phyloP scores from a whole-genome alignment of 257 asterid genomes.

The Paulownia fortunei region DNA sequence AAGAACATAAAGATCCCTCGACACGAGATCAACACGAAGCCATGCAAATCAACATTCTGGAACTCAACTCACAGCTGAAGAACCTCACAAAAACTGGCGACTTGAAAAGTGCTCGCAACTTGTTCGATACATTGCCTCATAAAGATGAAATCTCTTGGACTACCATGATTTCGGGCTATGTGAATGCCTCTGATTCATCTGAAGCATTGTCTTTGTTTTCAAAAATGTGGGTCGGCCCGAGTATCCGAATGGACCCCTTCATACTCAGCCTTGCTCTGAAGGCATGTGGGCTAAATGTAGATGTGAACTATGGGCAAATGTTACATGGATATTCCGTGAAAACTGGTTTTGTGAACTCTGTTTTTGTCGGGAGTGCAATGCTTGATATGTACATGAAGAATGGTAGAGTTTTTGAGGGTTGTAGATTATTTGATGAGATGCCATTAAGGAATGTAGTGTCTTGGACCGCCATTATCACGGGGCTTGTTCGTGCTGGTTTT shows the following conservation, averaged over 20 bases:
- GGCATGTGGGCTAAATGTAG: constrained; percentile 64
- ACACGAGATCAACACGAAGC: constrained; percentile 32
- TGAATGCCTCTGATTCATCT: constrained; percentile 52
- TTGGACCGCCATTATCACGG: constrained; percentile 92
- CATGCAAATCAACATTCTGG: constrained; percentile 40
- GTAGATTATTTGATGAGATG: constrained; percentile 74
- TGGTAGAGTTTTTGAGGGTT: constrained; percentile 66
- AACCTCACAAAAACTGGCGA: constrained; percentile 52
- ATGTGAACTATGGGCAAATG: constrained; percentile 54
- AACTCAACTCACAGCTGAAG: constrained; percentile 61
- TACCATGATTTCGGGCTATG: constrained; percentile 79
- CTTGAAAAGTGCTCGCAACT: constrained; percentile 61
- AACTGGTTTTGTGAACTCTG: constrained; percentile 62
- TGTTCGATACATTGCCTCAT: constrained; percentile 75
- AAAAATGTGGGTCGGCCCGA: constrained; percentile 53
- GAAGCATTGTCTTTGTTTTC: constrained; percentile 82
- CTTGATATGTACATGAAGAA: constrained; percentile 84
- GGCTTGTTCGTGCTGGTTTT: constrained; percentile 78
- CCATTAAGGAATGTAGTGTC: constrained; percentile 85
- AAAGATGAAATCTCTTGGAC: constrained; percentile 87
- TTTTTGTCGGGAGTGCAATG: constrained; percentile 83
- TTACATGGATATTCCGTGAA: constrained; percentile 70
- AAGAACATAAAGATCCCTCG: constrained; percentile 25
- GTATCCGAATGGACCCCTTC: constrained; percentile 71
- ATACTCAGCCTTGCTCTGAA: constrained; percentile 77